Conservation (phyloP, 225 moss, liverwort and hornwort species). For the Sphagnum contortum region DNA sequence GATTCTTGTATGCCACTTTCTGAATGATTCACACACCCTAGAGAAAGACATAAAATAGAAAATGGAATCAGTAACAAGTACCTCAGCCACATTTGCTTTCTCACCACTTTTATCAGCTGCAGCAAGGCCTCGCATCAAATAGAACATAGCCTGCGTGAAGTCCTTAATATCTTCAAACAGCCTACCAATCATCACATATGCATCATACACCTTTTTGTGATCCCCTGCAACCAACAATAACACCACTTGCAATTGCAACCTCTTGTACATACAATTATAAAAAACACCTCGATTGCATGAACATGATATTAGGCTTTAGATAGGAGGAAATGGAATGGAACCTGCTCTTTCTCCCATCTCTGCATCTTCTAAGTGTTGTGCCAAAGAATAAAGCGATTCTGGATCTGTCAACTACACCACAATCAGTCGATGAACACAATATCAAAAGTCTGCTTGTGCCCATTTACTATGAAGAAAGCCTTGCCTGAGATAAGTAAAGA, state of each 20-base stretch:
- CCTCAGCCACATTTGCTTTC: constrained; percentile 8
- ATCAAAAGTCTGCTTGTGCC: too few relatives aligned
- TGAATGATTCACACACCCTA: too few relatives aligned
- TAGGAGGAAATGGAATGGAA: background rate
- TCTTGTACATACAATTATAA: too few relatives aligned
- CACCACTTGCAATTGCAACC: too few relatives aligned
- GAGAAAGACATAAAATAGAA: too few relatives aligned
- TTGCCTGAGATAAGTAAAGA: too few relatives aligned
- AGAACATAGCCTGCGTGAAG: constrained; percentile 30
- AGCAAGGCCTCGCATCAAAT: constrained; percentile 15
- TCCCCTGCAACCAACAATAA: constrained; percentile 8
- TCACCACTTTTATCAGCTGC: constrained; percentile 1
- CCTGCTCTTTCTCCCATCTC: constrained; percentile 28
- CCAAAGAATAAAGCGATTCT: constrained; percentile 15
- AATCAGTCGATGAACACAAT: background rate
- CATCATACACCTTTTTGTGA: constrained; percentile 8
- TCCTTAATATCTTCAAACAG: constrained; percentile 29
- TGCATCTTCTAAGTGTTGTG: constrained; percentile 28
- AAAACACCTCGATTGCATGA: too few relatives aligned
- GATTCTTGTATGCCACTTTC: too few relatives aligned
- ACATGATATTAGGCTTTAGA: too few relatives aligned
- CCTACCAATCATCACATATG: constrained; percentile 22
- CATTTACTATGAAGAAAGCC: too few relatives aligned
- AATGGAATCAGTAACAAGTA: constrained; percentile 3
- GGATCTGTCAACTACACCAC: constrained; percentile 19